These are phyloP conservation scores for Globisporangium okanoganense DNA, from an alignment of 352 stramenopile species.

Conservation along the genomic window DNA sequence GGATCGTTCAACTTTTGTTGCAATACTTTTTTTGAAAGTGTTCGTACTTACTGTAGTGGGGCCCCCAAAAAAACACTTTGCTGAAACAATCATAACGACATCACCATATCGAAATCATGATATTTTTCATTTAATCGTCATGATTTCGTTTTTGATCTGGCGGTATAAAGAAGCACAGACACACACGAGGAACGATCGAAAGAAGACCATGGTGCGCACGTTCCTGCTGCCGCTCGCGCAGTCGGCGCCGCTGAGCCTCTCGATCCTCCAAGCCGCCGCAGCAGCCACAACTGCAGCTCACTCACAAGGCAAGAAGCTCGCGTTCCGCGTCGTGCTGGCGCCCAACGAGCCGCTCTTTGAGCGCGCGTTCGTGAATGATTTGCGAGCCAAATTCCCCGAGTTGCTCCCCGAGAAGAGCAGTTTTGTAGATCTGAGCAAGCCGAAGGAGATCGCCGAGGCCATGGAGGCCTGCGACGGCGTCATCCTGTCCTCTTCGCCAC, in stretches of 20 bases:
- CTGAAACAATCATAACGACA: too few species aligned
- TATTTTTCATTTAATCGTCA: too few species aligned
- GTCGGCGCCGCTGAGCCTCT: constrained; percentile 18
- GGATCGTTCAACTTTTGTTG: too few species aligned
- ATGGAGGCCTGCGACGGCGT: constrained; percentile 41
- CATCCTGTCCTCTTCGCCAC: constrained; percentile 29
- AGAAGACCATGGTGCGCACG: constrained; percentile 5
- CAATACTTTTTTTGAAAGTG: too few species aligned
- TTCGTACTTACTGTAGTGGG: too few species aligned
- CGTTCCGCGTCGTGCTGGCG: constrained; percentile 22
- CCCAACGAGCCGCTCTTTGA: constrained; percentile 6
- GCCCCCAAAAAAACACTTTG: too few species aligned
- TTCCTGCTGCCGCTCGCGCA: constrained; percentile 40
- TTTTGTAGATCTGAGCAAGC: constrained; percentile 37
- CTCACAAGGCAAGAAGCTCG: not conserved
- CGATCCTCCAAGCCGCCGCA: constrained; percentile 11
- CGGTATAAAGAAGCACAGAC: not conserved
- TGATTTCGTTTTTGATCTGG: not conserved
- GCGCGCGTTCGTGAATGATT: constrained; percentile 15
- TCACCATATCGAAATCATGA: too few species aligned
- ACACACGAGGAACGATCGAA: too few species aligned
- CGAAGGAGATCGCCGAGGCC: constrained; percentile 35
- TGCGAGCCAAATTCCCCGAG: constrained; percentile 22
- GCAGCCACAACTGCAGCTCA: not conserved
- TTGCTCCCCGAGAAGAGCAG: constrained; percentile 26